phyloP scores from a whole-genome alignment of 345 rosid species.

The Clausena lansium region DNA sequence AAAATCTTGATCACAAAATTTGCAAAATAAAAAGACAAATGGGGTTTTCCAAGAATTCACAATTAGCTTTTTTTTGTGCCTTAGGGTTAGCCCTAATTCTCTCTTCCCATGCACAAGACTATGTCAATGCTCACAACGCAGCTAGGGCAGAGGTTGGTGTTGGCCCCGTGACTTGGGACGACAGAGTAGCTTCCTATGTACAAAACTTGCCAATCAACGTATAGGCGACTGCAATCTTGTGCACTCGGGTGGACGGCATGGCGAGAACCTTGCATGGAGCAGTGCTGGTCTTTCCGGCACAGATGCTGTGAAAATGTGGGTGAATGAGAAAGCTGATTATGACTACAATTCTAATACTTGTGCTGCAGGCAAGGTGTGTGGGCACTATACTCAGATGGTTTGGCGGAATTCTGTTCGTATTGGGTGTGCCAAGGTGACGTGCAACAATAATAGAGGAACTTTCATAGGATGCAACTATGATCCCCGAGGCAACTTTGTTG shows the following conservation, averaged over 20 bases:
- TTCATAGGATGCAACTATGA: conserved; percentile 61
- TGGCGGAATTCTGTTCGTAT: conserved; percentile 52
- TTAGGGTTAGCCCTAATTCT: neutral
- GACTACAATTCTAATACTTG: conserved; percentile 51
- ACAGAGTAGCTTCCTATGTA: conserved; percentile 43
- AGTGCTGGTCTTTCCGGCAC: conserved; percentile 34
- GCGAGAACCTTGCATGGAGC: conserved; percentile 61
- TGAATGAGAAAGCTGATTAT: conserved; percentile 37
- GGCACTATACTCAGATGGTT: conserved; percentile 74
- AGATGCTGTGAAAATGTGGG: conserved; percentile 35
- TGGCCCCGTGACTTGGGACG: conserved; percentile 49
- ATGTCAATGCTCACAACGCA: conserved; percentile 46
- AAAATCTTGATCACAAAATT: neutral
- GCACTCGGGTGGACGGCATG: conserved; percentile 52
- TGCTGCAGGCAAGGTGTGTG: conserved; percentile 40
- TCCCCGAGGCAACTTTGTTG: conserved; percentile 51
- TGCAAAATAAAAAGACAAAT: neutral
- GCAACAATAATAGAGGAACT: conserved; percentile 44
- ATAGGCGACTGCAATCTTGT: conserved; percentile 38
- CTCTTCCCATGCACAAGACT: conserved; percentile 35
- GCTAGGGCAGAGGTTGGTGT: conserved; percentile 45
- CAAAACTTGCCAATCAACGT: conserved; percentile 31
- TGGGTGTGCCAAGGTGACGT: conserved; percentile 67
- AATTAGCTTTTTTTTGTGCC: neutral
- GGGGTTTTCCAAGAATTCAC: neutral